These are phyloP conservation scores for Tylopilus vinaceipallidus DNA, from an alignment of 768 basidiomycete genomes.

Conservation along the genomic window DNA sequence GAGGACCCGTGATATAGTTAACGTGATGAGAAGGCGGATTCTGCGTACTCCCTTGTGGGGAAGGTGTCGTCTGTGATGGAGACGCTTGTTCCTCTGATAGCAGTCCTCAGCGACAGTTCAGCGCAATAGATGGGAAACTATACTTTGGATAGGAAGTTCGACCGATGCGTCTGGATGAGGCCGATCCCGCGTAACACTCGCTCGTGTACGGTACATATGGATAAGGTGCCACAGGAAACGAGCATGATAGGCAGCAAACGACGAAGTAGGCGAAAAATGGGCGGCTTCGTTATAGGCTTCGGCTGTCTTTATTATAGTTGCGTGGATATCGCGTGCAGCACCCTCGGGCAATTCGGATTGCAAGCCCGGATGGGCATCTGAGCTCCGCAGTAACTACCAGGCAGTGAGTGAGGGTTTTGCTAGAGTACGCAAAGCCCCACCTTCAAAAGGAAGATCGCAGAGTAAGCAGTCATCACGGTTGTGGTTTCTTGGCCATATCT, in stretches of 20 bases:
- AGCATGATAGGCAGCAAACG: constrained; percentile 72
- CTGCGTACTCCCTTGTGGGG: constrained; percentile 17
- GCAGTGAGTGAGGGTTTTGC: constrained; percentile 1
- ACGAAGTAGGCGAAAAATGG: constrained; percentile 54
- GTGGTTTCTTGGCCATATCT: constrained; percentile 84
- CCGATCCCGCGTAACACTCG: constrained; percentile 37
- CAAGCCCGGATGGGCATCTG: constrained; percentile 55
- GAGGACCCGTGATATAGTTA: constrained; percentile 18
- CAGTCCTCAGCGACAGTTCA: constrained; percentile 8
- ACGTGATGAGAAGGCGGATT: constrained; percentile 10
- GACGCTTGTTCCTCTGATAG: constrained; percentile 20
- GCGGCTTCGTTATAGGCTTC: constrained; percentile 79
- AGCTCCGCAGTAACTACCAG: constrained; percentile 64
- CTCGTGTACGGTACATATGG: constrained; percentile 54
- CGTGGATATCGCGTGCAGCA: constrained; percentile 63
- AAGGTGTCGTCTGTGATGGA: constrained; percentile 24
- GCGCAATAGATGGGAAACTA: constrained; percentile 1
- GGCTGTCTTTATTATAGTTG: constrained; percentile 64
- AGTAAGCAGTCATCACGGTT: constrained; percentile 83
- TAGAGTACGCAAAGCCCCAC: constrained; percentile 36
- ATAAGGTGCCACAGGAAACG: constrained; percentile 76
- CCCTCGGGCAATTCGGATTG: constrained; percentile 59
- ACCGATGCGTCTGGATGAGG: constrained; percentile 43
- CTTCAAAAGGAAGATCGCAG: constrained; percentile 76
- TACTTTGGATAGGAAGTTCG: constrained; percentile 58